Evolutionary conservation across 768 basidiomycete species (phyloP).

Genomic region (Trametes cingulata): DNA sequence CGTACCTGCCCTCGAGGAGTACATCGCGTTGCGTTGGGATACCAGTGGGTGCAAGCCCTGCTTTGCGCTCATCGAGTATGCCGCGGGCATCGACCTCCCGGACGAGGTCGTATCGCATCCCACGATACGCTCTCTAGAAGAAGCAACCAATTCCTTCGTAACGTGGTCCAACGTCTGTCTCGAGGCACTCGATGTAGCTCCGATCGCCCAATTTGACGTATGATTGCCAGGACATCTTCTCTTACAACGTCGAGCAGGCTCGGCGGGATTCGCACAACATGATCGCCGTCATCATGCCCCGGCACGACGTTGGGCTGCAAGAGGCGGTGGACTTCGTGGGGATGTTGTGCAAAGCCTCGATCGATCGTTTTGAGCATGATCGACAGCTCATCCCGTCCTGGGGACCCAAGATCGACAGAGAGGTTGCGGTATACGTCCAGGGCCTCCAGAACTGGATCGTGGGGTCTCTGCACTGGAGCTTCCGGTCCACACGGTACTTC

Average conservation of each 20-base stretch:
- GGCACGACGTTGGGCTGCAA: slow-evolving; percentile 57
- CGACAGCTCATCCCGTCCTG: slow-evolving; percentile 54
- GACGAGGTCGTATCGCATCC: slow-evolving; percentile 53
- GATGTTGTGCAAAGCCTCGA: slow-evolving; percentile 54
- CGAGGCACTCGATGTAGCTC: slow-evolving; percentile 5
- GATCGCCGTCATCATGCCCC: slow-evolving; percentile 64
- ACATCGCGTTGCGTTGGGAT: slow-evolving; percentile 51
- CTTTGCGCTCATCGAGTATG: slow-evolving; percentile 56
- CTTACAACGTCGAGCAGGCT: slow-evolving; percentile 74
- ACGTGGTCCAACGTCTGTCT: slow-evolving; percentile 41
- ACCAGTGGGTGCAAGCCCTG: slow-evolving; percentile 54
- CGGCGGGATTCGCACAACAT: slow-evolving; percentile 68
- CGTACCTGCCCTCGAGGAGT: slow-evolving; percentile 46
- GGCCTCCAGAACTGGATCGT: slow-evolving; percentile 75
- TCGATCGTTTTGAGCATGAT: slow-evolving; percentile 52
- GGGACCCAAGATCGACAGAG: slow-evolving; percentile 58
- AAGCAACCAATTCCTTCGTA: slow-evolving; percentile 49
- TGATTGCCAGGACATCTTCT: slow-evolving; percentile 62
- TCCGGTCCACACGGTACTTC: slow-evolving; percentile 69
- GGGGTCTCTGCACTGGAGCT: slow-evolving; percentile 74
- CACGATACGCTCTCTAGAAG: slow-evolving; percentile 43
- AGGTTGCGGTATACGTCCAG: slow-evolving; percentile 57
- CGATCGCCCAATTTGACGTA: neutral
- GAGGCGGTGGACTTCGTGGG: slow-evolving; percentile 65
- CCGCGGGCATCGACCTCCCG: slow-evolving; percentile 49